Conservation (phyloP, 2,329 filamentous ascomycete species). For the Talaromyces sp. region DNA sequence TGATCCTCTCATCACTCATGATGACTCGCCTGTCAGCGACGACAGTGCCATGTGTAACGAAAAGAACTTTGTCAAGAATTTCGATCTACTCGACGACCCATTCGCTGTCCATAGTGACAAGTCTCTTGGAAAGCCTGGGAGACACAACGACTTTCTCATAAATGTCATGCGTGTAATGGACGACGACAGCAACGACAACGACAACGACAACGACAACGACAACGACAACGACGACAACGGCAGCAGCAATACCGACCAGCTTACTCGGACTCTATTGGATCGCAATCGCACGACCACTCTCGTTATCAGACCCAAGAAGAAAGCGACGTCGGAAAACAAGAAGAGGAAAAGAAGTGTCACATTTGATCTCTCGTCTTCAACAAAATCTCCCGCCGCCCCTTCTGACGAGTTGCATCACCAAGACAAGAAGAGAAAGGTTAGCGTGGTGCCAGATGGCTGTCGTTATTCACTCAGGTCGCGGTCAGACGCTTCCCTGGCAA, state of each 20-base stretch:
- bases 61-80: background rate
- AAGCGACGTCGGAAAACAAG: background rate
- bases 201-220: background rate
- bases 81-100: background rate
- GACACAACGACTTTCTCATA: background rate
- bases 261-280: background rate
- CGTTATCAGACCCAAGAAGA: background rate
- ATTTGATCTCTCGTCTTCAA: background rate
- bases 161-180: background rate
- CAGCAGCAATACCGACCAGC: background rate
- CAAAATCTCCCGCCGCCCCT: background rate
- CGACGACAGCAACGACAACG: background rate
- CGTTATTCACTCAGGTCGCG: background rate
- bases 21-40: background rate
- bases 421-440: background rate
- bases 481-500: background rate
- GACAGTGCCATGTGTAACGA: background rate
- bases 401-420: background rate
- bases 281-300: background rate
- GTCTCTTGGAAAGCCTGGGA: background rate
- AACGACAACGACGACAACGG: background rate
- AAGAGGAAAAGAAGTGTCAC: background rate
- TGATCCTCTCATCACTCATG: too few species aligned
- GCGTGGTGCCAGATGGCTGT: background rate
- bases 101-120: background rate